Conservation (phyloP, 2,329 filamentous ascomycete genomes). For the Paramyrothecium roridum region DNA sequence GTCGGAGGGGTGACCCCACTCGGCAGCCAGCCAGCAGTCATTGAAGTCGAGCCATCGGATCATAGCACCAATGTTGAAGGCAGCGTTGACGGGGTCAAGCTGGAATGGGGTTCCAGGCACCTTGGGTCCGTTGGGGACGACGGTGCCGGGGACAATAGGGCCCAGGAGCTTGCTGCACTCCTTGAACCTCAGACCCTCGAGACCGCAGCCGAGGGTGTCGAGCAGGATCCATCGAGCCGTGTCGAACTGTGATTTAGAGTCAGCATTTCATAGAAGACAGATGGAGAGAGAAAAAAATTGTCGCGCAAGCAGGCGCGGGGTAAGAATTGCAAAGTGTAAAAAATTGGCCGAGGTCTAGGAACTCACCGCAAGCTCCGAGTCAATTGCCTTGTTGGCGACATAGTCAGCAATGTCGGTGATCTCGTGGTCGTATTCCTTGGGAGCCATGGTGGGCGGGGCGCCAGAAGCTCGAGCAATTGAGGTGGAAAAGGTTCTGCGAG, state of each 20-base stretch:
- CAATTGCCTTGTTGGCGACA: slow-evolving; percentile 86
- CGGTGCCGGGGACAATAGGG: slow-evolving; percentile 83
- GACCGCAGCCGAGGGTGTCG: slow-evolving; percentile 93
- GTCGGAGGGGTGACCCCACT: slow-evolving; percentile 98
- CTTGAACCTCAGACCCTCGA: slow-evolving; percentile 92
- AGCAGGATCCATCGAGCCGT: slow-evolving; percentile 96
- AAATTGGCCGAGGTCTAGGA: not conserved
- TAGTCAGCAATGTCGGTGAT: slow-evolving; percentile 94
- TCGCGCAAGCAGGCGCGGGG: not conserved
- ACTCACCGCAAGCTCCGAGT: slow-evolving; percentile 89
- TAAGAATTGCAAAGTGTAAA: not conserved
- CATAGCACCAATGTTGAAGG: slow-evolving; percentile 99
- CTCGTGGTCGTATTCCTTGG: slow-evolving; percentile 77
- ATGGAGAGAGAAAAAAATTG: not conserved
- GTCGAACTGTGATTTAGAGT: slow-evolving; percentile 63
- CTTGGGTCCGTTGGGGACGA: slow-evolving; percentile 86
- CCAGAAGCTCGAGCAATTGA: slow-evolving; percentile 43
- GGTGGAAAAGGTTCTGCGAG: slow-evolving; percentile 45
- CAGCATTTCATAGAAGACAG: slow-evolving; percentile 8
- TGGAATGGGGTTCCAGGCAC: slow-evolving; percentile 91
- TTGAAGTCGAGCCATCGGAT: slow-evolving; percentile 99
- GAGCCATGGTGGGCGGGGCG: slow-evolving; percentile 45
- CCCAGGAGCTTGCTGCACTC: slow-evolving; percentile 95
- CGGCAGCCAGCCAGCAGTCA: slow-evolving; percentile 98
- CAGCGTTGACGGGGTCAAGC: slow-evolving; percentile 90